Percentiles rank a stretch among this genome's conserved stretches.
phyloP scores from a whole-genome alignment of 352 stramenopile species.

The Phytopythium vexans region DNA sequence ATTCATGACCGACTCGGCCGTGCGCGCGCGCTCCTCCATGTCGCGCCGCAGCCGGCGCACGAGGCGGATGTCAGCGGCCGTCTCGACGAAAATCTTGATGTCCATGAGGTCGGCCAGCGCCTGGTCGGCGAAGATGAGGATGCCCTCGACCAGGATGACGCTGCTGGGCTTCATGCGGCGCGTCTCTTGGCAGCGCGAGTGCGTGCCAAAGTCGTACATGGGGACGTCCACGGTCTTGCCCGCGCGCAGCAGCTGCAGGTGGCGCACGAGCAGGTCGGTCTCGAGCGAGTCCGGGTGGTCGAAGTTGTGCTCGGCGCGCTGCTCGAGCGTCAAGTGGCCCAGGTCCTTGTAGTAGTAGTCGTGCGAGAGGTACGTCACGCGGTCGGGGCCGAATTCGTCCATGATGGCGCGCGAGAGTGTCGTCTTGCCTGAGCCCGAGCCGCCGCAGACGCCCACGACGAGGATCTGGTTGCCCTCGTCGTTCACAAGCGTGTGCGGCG shows the following conservation, averaged over 20 bases:
- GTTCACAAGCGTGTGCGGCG: conserved; percentile 22
- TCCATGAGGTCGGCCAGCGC: conserved; percentile 92
- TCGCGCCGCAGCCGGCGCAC: conserved; percentile 92
- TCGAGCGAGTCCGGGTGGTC: conserved; percentile 97
- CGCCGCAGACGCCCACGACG: conserved; percentile 91
- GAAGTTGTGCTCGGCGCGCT: conserved; percentile 94
- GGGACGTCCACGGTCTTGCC: conserved; percentile 91
- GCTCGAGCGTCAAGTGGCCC: conserved; percentile 79
- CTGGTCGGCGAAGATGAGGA: conserved; percentile 94
- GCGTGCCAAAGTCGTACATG: conserved; percentile 95
- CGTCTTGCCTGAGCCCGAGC: conserved; percentile 90
- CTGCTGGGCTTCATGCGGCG: conserved; percentile 82
- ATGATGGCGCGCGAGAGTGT: conserved; percentile 90
- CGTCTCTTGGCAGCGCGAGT: conserved; percentile 84
- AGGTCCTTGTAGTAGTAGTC: conserved; percentile 98
- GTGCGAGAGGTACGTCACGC: conserved; percentile 94
- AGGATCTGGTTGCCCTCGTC: conserved; percentile 72
- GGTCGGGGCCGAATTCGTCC: conserved; percentile 80
- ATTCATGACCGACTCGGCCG: conserved; percentile 92
- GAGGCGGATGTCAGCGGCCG: conserved; percentile 92
- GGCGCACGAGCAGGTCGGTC: conserved; percentile 91
- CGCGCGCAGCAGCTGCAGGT: conserved; percentile 84
- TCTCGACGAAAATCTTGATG: conserved; percentile 98
- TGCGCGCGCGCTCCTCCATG: conserved; percentile 92
- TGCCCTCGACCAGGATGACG: conserved; percentile 96